phyloP scores from a whole-genome alignment of 176 grass and related monocot species.

The Rhynchospora breviuscula region DNA sequence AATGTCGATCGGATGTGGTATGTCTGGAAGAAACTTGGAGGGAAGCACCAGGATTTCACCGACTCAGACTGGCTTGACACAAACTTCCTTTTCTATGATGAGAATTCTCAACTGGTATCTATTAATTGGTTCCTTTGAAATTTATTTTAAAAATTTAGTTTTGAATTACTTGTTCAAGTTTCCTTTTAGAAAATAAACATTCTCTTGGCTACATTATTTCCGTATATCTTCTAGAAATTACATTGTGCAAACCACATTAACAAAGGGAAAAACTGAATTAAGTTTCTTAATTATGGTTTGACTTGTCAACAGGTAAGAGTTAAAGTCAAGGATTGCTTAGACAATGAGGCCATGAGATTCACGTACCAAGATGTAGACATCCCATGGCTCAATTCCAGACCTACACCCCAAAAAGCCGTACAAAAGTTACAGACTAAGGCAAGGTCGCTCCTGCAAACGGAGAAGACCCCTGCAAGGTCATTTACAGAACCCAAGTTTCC shows the following conservation, averaged over 20 bases:
- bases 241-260: not conserved
- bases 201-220: not conserved
- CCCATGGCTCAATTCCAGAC: conserved; percentile 40
- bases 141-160: conserved; percentile 16
- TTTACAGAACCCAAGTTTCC: conserved; percentile 30
- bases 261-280: not conserved
- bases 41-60: conserved; percentile 29
- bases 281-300: conserved; percentile 56
- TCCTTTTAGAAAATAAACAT: not conserved
- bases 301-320: conserved; percentile 40
- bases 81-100: conserved; percentile 76
- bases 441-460: conserved; percentile 8
- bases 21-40: conserved; percentile 39
- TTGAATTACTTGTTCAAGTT: not conserved
- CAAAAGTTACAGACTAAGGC: not conserved
- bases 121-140: conserved; percentile 39
- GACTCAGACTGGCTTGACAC: conserved; percentile 73
- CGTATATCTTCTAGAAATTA: not conserved
- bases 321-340: conserved; percentile 50
- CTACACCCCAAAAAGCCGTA: not conserved
- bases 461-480: not conserved
- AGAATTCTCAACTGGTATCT: conserved; percentile 53
- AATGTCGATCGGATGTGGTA: conserved; percentile 69
- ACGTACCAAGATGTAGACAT: conserved; percentile 53
- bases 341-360: conserved; percentile 32